Percentiles rank a stretch among this genome's conserved stretches.
phyloP scores from a whole-genome alignment of 73 alveolate genomes.

The Paramecium primaurelia region DNA sequence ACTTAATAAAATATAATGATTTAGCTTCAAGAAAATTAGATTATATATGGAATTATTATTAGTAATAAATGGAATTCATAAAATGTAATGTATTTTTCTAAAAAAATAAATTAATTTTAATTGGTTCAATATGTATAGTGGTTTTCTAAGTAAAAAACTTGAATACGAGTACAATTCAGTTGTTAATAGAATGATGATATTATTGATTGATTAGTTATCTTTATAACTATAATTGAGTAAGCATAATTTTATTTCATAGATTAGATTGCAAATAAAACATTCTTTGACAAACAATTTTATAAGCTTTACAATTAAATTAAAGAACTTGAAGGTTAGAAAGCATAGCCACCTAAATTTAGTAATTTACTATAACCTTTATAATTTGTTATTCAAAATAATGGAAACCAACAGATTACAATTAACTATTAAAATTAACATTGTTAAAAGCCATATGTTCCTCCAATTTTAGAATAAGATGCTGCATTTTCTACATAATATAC shows the following conservation, averaged over 20 bases:
- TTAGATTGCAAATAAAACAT: background rate
- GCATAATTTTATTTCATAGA: background rate
- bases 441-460: background rate
- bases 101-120: background rate
- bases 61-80: background rate
- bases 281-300: constrained; percentile 31
- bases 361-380: background rate
- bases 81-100: background rate
- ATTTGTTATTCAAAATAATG: background rate
- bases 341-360: constrained; percentile 13
- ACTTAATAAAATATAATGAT: background rate
- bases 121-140: constrained; percentile 11
- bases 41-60: background rate
- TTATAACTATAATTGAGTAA: constrained; percentile 9
- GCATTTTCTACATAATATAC: constrained; percentile 12
- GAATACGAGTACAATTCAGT: constrained; percentile 1
- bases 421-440: background rate
- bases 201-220: constrained; percentile 28
- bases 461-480: constrained; percentile 20
- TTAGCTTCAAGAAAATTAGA: background rate
- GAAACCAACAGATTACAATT: background rate
- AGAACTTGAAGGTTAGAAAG: constrained; percentile 15
- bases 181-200: constrained; percentile 47
- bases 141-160: constrained; percentile 5
- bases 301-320: background rate